Evolutionary conservation across 192 early-diverging fungal species (phyloP).

Genomic region (Pecoramyces ruminantium): DNA sequence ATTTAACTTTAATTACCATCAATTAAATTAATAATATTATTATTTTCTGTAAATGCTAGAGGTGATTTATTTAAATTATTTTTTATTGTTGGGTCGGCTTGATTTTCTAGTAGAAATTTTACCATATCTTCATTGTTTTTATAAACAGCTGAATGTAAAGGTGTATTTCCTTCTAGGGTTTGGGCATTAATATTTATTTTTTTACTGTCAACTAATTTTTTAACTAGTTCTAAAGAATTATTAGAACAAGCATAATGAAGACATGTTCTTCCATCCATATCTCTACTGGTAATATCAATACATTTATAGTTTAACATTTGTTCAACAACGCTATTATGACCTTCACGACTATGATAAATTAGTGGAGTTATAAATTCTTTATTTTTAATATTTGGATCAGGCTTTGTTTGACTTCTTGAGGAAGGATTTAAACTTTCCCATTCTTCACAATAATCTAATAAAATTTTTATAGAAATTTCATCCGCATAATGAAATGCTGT

Average conservation of each 20-base stretch:
- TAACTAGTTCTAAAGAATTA: background rate
- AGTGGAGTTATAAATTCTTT: background rate
- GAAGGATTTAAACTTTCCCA: background rate
- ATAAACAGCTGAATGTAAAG: background rate
- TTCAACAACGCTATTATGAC: background rate
- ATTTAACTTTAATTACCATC: too few relatives aligned
- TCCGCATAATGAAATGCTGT: background rate
- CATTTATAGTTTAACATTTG: background rate
- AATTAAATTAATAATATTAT: background rate
- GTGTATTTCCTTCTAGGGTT: background rate
- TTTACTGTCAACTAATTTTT: background rate
- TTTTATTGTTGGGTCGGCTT: background rate
- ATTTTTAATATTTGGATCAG: background rate
- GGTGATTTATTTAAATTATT: background rate
- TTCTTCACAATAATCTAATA: background rate
- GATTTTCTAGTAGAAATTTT: background rate
- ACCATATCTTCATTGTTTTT: background rate
- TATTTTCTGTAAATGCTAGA: background rate
- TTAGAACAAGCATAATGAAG: background rate
- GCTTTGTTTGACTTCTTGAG: background rate
- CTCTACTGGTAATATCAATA: background rate
- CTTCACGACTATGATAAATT: background rate
- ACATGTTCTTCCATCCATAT: background rate
- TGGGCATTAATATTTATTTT: background rate
- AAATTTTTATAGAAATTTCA: background rate